Base-by-base conservation (phyloP, 2,329 filamentous ascomycete genomes). In the Penicillium sumatraense region DNA sequence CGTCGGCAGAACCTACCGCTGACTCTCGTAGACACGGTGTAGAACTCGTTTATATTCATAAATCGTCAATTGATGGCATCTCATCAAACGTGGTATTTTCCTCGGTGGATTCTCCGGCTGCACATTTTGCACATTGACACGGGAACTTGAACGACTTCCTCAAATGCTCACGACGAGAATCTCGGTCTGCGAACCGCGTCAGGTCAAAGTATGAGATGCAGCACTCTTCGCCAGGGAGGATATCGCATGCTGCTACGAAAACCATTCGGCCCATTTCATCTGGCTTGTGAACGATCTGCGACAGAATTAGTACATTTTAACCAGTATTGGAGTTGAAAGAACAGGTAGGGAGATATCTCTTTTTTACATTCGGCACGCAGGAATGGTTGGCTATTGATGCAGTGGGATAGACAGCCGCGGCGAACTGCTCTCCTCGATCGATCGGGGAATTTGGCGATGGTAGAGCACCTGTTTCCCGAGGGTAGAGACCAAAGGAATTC, bases 201-300 rank as follows among this genome's bases (percentile, higher is more conserved):
- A 72, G 26, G 27, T 72, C 69, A 36, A 72, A 72, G 31, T 72
- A 72, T 0, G 70, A 65, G 27, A 72, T 72, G 35, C 69, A 72
- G 47, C 70, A 72, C 58, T 72, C 70, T 29, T 72, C 67, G 1
- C 65, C 70, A 0, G 64, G 44, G 1, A 54, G 48, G 18, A 72
- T 72, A 16, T 72, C 67, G 8, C 60, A 55, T 10, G 63, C 62
- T 0, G 69, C 64, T 2, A 66, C 68, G 21, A 71, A 72, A 1
- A 72, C 62, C 70, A 72, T 72, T 0, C 62, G 65, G 5, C 67
- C 64, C 16, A 63, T 42, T 3, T 60, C 49, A 27, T 72, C 68
- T 1, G 70, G 68, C 49, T 70, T 72, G 45, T 72, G 69, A 10
- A 59, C 65, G 5, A 72, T 64, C 69, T 24, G 1, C 7, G 2